phyloP scores from a whole-genome alignment of 2,329 filamentous ascomycete species.

The Penicillium digitatum region DNA sequence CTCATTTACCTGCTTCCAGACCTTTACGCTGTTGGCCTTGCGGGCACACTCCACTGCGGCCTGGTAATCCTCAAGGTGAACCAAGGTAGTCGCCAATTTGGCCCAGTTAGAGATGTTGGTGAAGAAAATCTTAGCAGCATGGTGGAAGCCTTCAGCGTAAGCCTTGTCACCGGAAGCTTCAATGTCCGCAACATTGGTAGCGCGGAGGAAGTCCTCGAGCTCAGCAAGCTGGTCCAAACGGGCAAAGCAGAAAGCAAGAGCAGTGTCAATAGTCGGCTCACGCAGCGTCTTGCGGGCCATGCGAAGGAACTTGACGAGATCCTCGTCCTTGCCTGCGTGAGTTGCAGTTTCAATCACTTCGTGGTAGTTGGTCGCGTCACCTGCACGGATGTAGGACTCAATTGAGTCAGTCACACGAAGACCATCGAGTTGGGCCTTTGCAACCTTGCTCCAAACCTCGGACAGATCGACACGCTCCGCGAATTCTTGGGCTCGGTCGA shows the following conservation, averaged over 20 bases:
- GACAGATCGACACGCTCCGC: conserved; percentile 90
- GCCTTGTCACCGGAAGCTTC: conserved; percentile 98
- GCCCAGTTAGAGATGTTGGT: conserved; percentile 99
- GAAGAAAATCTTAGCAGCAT: conserved; percentile 98
- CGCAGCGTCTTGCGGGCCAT: conserved; percentile 97
- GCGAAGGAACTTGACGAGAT: conserved; percentile 90
- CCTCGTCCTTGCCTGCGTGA: conserved; percentile 94
- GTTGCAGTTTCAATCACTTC: conserved; percentile 97
- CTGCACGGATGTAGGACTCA: conserved; percentile 93
- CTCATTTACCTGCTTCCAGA: conserved; percentile 98
- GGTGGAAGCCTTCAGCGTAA: conserved; percentile 86
- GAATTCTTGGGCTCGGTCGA: conserved; percentile 92
- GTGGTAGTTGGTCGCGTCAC: conserved; percentile 85
- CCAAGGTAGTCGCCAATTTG: conserved; percentile 93
- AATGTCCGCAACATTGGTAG: conserved; percentile 90
- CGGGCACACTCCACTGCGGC: conserved; percentile 94
- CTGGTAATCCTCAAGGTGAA: conserved; percentile 96
- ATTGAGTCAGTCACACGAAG: conserved; percentile 89
- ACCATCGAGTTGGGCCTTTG: conserved; percentile 95
- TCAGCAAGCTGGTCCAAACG: conserved; percentile 87
- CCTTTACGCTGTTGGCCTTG: conserved; percentile 98
- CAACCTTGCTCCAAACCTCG: conserved; percentile 97
- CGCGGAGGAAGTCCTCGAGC: conserved; percentile 91
- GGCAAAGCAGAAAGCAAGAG: conserved; percentile 87
- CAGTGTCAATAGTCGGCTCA: conserved; percentile 90